Evolutionary conservation across 371 early-diverging fungal genomes (phyloP), one percentile per base, ranked within the genome.

Genomic region (Thermomucor indicae-seudaticae): DNA sequence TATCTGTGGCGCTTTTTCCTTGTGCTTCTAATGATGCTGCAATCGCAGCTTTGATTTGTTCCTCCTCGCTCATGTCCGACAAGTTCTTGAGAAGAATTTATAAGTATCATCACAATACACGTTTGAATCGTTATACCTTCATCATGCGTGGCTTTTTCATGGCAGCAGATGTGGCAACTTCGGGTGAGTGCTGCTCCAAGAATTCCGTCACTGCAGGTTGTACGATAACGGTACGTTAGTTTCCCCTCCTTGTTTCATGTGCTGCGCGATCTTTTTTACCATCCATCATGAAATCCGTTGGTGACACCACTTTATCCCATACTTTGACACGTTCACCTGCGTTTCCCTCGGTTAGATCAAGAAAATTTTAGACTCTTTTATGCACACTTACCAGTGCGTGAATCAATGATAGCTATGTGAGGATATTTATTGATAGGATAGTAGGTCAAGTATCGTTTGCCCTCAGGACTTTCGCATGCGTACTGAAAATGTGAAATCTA

Each of bases 1-100:
- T n/a, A n/a, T n/a, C n/a, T n/a, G n/a, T n/a, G n/a, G n/a, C n/a
- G n/a, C n/a, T n/a, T 35, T 55, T 59, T 7, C 42, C 47, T n/a
- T 43, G 63, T 11, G 61, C 68, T 17, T 71, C 70, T 58, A 82
- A 67, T 17, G 87, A 85, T 3, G 90, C 91, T 28, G 77, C 80
- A 51, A 95, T 81, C 11, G 94, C 95, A 12, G 89, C 82, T 25
- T 83, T 78, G 23, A 94, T 61, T 53, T 91, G 91, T 53, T 96
- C 96, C 29, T 94, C 96, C 69, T 95, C 96, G 10, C 86, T 80
- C 83, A 95, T 82, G 29, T 89, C 89, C n/a, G 72, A 68, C 1
- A 83, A 44, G 25, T 58, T 58, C 62, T 70, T 48, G 24, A n/a
- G 16, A 39, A 25, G 12, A 11, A 25, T 47, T 4, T 30, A 20